Evolutionary conservation across 169 alveolate species (phyloP).

Genomic region (Fabrea salina): DNA sequence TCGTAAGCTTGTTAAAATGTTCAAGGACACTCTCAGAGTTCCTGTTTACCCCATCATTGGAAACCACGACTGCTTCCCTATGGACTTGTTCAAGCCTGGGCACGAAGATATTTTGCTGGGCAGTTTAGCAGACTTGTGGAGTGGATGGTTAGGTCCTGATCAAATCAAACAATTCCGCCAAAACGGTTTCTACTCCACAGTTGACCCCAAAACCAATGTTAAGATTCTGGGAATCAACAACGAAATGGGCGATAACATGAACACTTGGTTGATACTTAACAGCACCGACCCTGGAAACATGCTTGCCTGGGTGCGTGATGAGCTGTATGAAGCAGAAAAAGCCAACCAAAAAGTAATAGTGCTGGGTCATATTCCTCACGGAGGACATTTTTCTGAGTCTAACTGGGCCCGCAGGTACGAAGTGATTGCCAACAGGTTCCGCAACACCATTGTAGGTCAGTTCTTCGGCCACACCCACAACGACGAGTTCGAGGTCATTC

Average conservation of each 20-base stretch:
- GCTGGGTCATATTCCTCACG: not conserved
- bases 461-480: slow-evolving; percentile 11
- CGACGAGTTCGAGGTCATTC: slow-evolving; percentile 8
- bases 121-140: not conserved
- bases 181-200: not conserved
- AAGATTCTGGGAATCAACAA: not conserved
- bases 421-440: slow-evolving; percentile 1
- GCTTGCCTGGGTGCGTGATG: not conserved
- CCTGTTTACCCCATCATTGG: slow-evolving; percentile 41
- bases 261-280: not conserved
- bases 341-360: not conserved
- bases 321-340: slow-evolving; percentile 5
- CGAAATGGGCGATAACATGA: not conserved
- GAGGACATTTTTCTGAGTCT: not conserved
- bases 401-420: not conserved
- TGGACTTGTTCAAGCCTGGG: not conserved
- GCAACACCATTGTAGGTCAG: slow-evolving; percentile 1
- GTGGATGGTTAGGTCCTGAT: not conserved
- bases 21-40: not conserved
- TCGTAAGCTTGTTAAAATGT: not conserved
- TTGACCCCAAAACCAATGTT: not conserved
- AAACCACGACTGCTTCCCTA: slow-evolving; percentile 55
- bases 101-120: not conserved
- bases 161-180: not conserved
- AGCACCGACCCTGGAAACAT: slow-evolving; percentile 6